A percentile compares a stretch with the other conserved stretches of the same genome.
Conservation (phyloP, 768 basidiomycete species). For the Hygrophoropsis aurantiaca region DNA sequence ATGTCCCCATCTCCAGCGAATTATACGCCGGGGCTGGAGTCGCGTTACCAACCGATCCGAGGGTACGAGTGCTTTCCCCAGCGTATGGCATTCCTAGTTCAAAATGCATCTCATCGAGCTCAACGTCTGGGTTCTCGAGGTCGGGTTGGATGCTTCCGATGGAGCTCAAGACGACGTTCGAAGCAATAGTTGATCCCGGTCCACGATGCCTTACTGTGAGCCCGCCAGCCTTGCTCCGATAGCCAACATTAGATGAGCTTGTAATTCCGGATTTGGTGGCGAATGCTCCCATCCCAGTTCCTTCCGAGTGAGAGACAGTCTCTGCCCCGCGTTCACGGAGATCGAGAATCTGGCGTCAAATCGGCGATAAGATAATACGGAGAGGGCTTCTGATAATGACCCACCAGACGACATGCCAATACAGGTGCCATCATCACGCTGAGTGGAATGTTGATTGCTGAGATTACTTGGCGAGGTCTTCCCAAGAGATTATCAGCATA, state of each 20-base stretch:
- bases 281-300: slow-evolving; percentile 66
- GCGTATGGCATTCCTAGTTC: slow-evolving; percentile 54
- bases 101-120: slow-evolving; percentile 54
- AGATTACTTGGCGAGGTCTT: slow-evolving; percentile 80
- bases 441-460: slow-evolving; percentile 80
- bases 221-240: slow-evolving; percentile 24
- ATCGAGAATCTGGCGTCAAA: slow-evolving; percentile 65
- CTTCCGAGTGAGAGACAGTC: slow-evolving; percentile 72
- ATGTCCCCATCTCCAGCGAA: slow-evolving; percentile 40
- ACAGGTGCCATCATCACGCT: slow-evolving; percentile 83
- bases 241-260: slow-evolving; percentile 18
- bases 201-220: slow-evolving; percentile 52
- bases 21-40: slow-evolving; percentile 55
- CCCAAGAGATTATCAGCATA: slow-evolving; percentile 12
- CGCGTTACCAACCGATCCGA: slow-evolving; percentile 27
- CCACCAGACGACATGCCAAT: slow-evolving; percentile 74
- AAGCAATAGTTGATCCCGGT: slow-evolving; percentile 52
- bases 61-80: slow-evolving; percentile 38
- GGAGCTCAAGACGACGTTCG: slow-evolving; percentile 63
- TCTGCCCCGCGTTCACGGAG: slow-evolving; percentile 81
- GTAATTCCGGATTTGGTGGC: slow-evolving; percentile 56
- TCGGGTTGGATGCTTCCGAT: slow-evolving; percentile 59
- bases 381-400: slow-evolving; percentile 12
- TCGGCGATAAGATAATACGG: slow-evolving; percentile 4
- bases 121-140: slow-evolving; percentile 51